Evolutionary conservation across 352 stramenopile species (phyloP).

Genomic region (Salisapilia sapeloensis): DNA sequence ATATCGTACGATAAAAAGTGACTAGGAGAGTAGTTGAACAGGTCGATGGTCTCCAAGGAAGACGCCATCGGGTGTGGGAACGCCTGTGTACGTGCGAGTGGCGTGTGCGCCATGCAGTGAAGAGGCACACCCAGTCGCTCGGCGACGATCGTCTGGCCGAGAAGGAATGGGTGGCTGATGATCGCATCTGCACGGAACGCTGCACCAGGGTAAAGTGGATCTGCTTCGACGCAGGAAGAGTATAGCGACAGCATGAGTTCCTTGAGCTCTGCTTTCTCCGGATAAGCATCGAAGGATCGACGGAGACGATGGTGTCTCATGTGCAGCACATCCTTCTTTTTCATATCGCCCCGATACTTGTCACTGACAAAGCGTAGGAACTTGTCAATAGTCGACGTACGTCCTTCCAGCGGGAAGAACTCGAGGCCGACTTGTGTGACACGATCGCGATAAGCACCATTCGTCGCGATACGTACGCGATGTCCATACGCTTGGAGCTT

Average conservation of each 20-base stretch:
- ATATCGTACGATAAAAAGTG: conserved; percentile 39
- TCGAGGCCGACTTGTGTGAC: conserved; percentile 42
- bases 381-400: conserved; percentile 17
- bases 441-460: conserved; percentile 45
- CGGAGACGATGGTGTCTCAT: conserved; percentile 6
- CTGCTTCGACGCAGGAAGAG: conserved; percentile 27
- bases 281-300: conserved; percentile 15
- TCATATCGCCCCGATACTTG: conserved; percentile 13
- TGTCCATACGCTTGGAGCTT: conserved; percentile 69
- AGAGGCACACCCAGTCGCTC: conserved; percentile 57
- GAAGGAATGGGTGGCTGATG: conserved; percentile 39
- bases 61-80: conserved; percentile 36
- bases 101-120: conserved; percentile 39
- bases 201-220: conserved; percentile 16
- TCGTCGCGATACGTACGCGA: conserved; percentile 80
- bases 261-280: conserved; percentile 22
- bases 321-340: conserved; percentile 10
- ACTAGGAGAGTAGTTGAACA: conserved; percentile 20
- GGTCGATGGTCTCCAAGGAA: conserved; percentile 10
- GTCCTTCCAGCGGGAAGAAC: conserved; percentile 50
- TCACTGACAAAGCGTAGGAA: conserved; percentile 28
- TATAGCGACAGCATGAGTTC: conserved; percentile 42
- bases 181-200: conserved; percentile 55
- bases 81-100: conserved; percentile 28
- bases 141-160: conserved; percentile 41